phyloP scores from a whole-genome alignment of 2,329 filamentous ascomycete genomes.

The Hymenoscyphus scutula region DNA sequence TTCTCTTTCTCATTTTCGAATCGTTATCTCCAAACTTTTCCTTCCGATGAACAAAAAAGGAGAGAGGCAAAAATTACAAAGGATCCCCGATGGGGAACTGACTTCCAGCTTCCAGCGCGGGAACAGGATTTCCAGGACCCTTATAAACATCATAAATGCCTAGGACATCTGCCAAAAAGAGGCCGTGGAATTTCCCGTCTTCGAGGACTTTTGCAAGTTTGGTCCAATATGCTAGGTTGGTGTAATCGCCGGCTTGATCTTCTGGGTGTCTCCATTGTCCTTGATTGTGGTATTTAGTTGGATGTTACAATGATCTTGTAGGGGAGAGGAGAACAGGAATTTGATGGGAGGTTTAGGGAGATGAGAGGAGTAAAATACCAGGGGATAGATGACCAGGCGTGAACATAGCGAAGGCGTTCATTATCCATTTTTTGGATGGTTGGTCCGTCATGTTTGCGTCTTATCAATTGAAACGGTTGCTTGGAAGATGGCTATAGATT shows the following conservation, averaged over 20 bases:
- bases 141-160: slow-evolving; percentile 65
- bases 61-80: no score
- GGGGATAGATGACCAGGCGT: slow-evolving; percentile 48
- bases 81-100: slow-evolving; percentile 70
- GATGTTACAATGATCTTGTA: background rate
- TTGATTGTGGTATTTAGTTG: background rate
- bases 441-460: background rate
- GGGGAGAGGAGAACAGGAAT: background rate
- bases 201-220: slow-evolving; percentile 58
- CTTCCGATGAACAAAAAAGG: no score
- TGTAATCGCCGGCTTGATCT: slow-evolving; percentile 60
- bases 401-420: slow-evolving; percentile 50
- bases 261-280: slow-evolving; percentile 59
- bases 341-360: background rate
- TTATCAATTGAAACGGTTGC: background rate
- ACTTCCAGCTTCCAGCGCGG: slow-evolving; percentile 58
- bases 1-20: no score
- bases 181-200: slow-evolving; percentile 59
- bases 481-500: no score
- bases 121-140: slow-evolving; percentile 46
- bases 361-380: slow-evolving; percentile 32
- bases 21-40: background rate
- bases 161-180: slow-evolving; percentile 65
- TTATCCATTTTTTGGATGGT: slow-evolving; percentile 41
- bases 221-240: slow-evolving; percentile 59